These are phyloP conservation scores for Trichoderma harzianum DNA, from an alignment of 2,329 filamentous ascomycete species.

Conservation along the genomic window DNA sequence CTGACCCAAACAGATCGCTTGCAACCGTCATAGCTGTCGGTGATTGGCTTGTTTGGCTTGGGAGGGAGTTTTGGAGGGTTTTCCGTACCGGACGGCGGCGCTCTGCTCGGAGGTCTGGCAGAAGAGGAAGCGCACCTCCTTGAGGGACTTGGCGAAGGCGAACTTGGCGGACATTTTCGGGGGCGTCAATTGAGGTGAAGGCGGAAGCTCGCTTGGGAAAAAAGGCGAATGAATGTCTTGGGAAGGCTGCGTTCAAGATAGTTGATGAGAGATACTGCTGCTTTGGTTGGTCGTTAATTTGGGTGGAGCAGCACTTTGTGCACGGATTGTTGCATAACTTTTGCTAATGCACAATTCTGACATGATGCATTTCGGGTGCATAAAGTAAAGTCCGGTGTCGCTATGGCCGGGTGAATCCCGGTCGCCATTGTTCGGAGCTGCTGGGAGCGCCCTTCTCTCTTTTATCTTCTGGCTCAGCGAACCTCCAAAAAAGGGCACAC, in stretches of 20 bases:
- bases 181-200: neutral
- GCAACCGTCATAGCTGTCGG: neutral
- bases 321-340: neutral
- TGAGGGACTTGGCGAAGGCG: constrained; percentile 81
- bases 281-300: neutral
- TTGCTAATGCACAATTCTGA: neutral
- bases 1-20: neutral
- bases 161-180: constrained; percentile 83
- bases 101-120: constrained; percentile 93
- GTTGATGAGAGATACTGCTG: neutral
- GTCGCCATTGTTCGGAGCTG: constrained; percentile 5
- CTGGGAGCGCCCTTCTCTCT: neutral
- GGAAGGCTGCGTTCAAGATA: neutral
- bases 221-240: neutral
- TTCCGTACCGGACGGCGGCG: constrained; percentile 74
- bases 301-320: neutral
- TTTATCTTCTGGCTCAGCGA: too few species aligned
- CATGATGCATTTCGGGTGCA: neutral
- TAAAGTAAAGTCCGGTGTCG: constrained; percentile 15
- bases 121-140: constrained; percentile 95
- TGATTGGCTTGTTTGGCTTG: too few species aligned
- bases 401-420: constrained; percentile 10
- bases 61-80: neutral
- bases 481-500: neutral
- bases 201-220: too few species aligned